These are phyloP conservation scores for Zoysia japonica DNA, from an alignment of 176 grass and related monocot species.

Conservation along the genomic window DNA sequence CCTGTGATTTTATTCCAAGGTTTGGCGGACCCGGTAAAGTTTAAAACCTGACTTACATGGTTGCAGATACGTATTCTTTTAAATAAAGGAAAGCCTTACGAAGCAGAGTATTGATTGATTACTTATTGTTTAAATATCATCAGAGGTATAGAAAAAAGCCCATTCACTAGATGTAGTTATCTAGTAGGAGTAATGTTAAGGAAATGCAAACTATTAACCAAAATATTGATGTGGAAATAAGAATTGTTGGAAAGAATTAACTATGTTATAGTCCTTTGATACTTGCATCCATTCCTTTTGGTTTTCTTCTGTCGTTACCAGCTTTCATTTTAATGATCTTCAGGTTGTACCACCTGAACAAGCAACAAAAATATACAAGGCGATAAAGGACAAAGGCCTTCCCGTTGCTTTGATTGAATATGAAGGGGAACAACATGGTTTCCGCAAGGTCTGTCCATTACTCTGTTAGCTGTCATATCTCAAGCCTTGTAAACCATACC, in stretches of 20 bases:
- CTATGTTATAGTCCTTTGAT: neutral
- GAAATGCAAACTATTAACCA: conserved; percentile 7
- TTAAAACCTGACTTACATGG: neutral
- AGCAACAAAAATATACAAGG: conserved; percentile 75
- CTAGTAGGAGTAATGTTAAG: conserved; percentile 1
- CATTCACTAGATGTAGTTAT: neutral
- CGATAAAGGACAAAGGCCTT: conserved; percentile 79
- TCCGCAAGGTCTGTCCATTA: conserved; percentile 63
- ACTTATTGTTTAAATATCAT: conserved; percentile 5
- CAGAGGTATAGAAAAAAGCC: neutral
- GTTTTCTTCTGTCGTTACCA: conserved; percentile 14
- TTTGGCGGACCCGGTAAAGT: conserved; percentile 67
- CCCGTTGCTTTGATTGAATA: conserved; percentile 94
- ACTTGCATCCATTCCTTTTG: conserved; percentile 11
- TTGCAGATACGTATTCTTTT: neutral
- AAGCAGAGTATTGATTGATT: neutral
- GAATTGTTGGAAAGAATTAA: neutral
- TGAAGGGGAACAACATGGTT: conserved; percentile 91
- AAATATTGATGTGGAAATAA: neutral
- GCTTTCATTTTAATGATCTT: conserved; percentile 17
- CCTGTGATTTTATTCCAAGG: conserved; percentile 80
- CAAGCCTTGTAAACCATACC: neutral
- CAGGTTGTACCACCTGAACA: conserved; percentile 84
- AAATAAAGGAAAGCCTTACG: neutral
- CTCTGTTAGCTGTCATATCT: conserved; percentile 1